Conservation (phyloP, 129 eudicot genomes). For the Kitagawia praeruptora region DNA sequence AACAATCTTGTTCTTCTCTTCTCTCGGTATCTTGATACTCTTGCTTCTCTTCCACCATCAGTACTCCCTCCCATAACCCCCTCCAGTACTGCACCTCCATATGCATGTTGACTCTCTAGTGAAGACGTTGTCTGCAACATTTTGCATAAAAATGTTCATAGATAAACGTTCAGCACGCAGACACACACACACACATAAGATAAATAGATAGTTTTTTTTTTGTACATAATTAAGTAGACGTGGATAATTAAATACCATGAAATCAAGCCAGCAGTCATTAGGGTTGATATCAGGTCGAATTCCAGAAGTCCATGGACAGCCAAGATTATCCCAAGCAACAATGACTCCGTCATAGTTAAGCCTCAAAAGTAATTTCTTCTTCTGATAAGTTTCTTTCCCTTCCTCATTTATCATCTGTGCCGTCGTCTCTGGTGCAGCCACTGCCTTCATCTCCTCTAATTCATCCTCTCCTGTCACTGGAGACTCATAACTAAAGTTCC, state of each 20-base stretch:
- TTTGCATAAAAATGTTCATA: background rate
- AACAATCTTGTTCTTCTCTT: constrained; percentile 84
- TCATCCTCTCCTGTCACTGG: constrained; percentile 29
- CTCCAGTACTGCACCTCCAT: constrained; percentile 30
- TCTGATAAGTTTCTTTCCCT: constrained; percentile 13
- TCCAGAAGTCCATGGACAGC: constrained; percentile 84
- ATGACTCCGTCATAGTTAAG: constrained; percentile 68
- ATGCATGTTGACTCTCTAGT: constrained; percentile 15
- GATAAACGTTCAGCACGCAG: background rate
- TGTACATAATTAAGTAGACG: no score
- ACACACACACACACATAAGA: background rate
- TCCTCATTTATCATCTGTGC: constrained; percentile 14
- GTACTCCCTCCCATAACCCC: background rate
- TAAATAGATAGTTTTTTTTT: background rate
- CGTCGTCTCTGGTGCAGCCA: background rate
- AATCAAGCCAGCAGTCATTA: constrained; percentile 55
- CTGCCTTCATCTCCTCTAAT: constrained; percentile 25
- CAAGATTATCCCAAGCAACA: constrained; percentile 66
- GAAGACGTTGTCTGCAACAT: constrained; percentile 23
- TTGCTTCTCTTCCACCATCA: constrained; percentile 81
- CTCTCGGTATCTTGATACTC: constrained; percentile 75
- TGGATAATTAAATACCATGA: constrained; percentile 27
- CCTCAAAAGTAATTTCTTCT: constrained; percentile 24
- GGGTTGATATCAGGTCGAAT: constrained; percentile 48
- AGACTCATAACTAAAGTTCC: constrained; percentile 48